Conservation (phyloP, 805 yeast species). For the Candida sanyiensis region DNA sequence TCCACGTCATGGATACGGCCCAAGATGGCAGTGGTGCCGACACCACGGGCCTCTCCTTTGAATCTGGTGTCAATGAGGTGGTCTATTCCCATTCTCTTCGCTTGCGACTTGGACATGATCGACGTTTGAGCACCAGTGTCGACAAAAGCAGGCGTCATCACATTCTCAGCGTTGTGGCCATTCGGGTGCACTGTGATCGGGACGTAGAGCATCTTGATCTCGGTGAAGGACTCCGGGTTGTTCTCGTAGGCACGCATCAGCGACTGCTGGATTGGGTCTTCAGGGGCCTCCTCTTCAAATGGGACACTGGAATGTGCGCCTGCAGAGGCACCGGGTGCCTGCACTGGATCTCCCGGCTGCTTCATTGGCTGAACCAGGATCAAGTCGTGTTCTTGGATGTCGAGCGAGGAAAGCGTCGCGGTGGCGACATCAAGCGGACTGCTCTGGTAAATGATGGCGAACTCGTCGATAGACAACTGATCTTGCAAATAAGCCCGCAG, state of each 20-base stretch:
- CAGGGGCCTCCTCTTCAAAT: too few species aligned
- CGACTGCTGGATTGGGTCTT: conserved; percentile 10
- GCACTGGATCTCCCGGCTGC: neutral
- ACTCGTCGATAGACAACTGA: conserved; percentile 28
- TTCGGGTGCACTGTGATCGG: conserved; percentile 16
- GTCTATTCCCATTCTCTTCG: conserved; percentile 63
- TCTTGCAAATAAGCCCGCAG: conserved; percentile 56
- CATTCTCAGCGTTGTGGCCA: conserved; percentile 2
- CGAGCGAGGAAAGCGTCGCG: neutral
- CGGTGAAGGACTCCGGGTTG: conserved; percentile 84
- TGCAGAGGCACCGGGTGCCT: neutral
- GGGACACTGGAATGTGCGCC: neutral
- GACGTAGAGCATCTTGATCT: conserved; percentile 80
- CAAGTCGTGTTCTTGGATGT: conserved; percentile 5
- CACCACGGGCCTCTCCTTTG: conserved; percentile 83
- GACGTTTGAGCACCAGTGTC: conserved; percentile 96
- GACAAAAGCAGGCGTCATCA: conserved; percentile 75
- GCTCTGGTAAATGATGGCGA: conserved; percentile 31
- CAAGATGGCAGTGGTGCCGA: conserved; percentile 70
- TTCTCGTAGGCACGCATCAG: conserved; percentile 66
- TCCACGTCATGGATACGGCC: conserved; percentile 91
- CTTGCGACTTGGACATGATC: conserved; percentile 71
- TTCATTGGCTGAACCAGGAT: conserved; percentile 4
- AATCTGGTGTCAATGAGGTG: conserved; percentile 76
- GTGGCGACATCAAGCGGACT: conserved; percentile 4